Percentiles rank a stretch among this genome's conserved stretches.
Conservation (phyloP, 1,284 basidiomycete species). For the Sanghuangporus sanghuang region DNA sequence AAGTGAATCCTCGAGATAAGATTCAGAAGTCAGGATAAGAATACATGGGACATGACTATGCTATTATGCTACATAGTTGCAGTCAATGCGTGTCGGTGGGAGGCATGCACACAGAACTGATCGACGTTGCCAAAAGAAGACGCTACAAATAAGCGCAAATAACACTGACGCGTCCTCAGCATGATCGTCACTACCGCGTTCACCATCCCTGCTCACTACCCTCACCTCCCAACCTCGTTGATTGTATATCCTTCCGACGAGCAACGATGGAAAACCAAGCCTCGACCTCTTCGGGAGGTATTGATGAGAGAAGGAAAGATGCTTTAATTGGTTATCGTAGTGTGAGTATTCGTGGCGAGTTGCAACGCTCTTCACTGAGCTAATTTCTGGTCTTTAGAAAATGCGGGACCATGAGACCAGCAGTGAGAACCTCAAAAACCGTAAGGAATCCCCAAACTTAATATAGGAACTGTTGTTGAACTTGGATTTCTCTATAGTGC, state of each 20-base stretch:
- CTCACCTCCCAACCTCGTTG: background rate
- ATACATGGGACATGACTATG: too few relatives aligned
- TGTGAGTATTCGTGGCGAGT: slow-evolving; percentile 30
- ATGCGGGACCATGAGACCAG: slow-evolving; percentile 82
- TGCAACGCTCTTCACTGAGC: background rate
- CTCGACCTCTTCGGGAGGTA: slow-evolving; percentile 25
- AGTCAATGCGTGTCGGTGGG: too few relatives aligned
- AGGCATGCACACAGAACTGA: too few relatives aligned
- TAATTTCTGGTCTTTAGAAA: slow-evolving; percentile 56
- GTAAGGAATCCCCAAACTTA: slow-evolving; percentile 43
- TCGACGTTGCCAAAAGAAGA: background rate
- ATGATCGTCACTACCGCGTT: background rate
- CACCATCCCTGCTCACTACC: background rate
- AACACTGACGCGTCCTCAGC: slow-evolving; percentile 7
- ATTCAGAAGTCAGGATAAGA: too few relatives aligned
- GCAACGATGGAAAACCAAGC: slow-evolving; percentile 14
- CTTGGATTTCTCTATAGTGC: slow-evolving; percentile 39
- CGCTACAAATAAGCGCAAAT: background rate
- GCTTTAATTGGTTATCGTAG: slow-evolving; percentile 67
- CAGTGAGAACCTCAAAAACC: slow-evolving; percentile 81
- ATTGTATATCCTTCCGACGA: background rate
- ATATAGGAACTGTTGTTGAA: background rate
- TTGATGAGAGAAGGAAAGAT: slow-evolving; percentile 57
- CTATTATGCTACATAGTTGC: too few relatives aligned
- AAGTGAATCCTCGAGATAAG: too few relatives aligned